Evolutionary conservation across 1,139 yeast species (phyloP), one percentile per base, ranked within the genome.

Genomic region (Nadsonia commutata): DNA sequence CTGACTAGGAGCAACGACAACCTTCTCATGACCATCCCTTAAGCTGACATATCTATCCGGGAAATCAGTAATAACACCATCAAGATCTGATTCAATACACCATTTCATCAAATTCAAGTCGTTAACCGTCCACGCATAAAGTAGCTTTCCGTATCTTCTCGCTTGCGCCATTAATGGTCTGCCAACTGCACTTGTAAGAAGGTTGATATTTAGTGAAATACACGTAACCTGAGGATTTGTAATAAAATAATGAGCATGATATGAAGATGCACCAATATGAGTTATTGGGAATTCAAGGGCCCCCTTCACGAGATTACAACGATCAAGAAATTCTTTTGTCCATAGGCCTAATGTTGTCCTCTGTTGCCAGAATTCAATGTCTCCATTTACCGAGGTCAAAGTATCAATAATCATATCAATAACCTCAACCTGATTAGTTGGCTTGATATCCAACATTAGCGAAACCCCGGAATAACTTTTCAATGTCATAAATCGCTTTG

Each of bases 41-140:
- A 27, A 27, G 16, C n/a, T 16, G 16, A 27, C n/a, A 27, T 27
- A 27, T 13, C 5, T 13, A 27, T 27, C 33, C 5, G 33, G 33
- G 16, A 27, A 62, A 57, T 81, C 90, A 2, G 80, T 68, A 43
- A 81, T 67, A 9, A 80, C 63, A 1, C 86, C 90, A 47, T 74
- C 72, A 44, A 74, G 67, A 45, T 79, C 77, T 7, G 67, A 54
- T 38, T 62, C 61, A 39, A 63, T 66, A 16, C 67, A 63, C 63
- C 71, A 67, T 41, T 65, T 56, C 66, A 71, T 65, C 37, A 63
- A 63, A 20, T 55, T 52, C 9, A 58, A 57, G 18, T 61, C 54
- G 58, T 88, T 88, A 39, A 85, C 70, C 1, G 97, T 88, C 97
- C 97, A 88, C 18, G 82, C 64, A 60, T 76, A 84, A 16, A 84